Percentiles rank a stretch among this genome's conserved stretches.
These are phyloP conservation scores for Melanogaster broomeanus DNA, from an alignment of 768 basidiomycete genomes.

Conservation along the genomic window DNA sequence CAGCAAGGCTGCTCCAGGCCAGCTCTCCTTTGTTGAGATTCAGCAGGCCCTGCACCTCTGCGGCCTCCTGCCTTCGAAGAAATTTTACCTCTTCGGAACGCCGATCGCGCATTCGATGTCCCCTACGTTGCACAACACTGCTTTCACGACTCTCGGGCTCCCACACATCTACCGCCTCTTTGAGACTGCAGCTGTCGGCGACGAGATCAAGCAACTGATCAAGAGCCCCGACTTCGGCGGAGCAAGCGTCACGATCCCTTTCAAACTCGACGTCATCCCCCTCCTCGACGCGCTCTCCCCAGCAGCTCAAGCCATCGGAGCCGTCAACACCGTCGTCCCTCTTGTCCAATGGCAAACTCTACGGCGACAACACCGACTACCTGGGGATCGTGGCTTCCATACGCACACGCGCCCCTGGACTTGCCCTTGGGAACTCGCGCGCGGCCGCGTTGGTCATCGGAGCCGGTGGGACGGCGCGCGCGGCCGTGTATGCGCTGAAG, in stretches of 20 bases:
- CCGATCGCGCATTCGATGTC: conserved; percentile 92
- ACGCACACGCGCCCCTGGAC: conserved; percentile 40
- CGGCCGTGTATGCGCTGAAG: conserved; percentile 88
- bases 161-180: conserved; percentile 82
- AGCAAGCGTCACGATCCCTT: conserved; percentile 95
- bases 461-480: conserved; percentile 92
- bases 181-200: conserved; percentile 68
- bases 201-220: conserved; percentile 65
- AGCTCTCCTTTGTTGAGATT: conserved; percentile 86
- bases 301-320: conserved; percentile 85
- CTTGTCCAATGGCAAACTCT: conserved; percentile 46
- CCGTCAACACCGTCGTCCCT: conserved; percentile 87
- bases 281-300: conserved; percentile 78
- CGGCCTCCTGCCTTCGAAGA: conserved; percentile 71
- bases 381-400: conserved; percentile 74
- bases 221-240: conserved; percentile 81
- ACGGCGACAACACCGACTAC: conserved; percentile 98
- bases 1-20: conserved; percentile 87
- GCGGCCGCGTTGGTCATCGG: conserved; percentile 88
- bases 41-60: conserved; percentile 79
- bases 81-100: conserved; percentile 86
- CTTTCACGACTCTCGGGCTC: conserved; percentile 75
- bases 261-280: conserved; percentile 88
- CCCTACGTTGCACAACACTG: conserved; percentile 91
- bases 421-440: conserved; percentile 31